A percentile compares a stretch with the other conserved stretches of the same genome.
Evolutionary conservation across 306 rosid genomes (phyloP).

Genomic region (Prunus davidiana): DNA sequence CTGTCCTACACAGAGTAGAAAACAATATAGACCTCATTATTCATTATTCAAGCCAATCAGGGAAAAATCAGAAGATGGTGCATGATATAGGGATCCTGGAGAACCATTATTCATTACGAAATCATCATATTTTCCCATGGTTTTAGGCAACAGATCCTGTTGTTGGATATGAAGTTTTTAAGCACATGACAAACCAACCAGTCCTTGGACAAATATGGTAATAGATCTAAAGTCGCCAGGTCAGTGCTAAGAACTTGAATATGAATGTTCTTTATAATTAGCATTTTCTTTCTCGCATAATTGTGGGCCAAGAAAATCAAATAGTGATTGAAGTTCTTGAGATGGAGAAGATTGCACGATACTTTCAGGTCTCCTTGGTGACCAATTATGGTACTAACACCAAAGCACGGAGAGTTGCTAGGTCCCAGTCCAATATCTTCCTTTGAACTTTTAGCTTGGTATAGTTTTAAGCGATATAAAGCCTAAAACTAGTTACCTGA

Average conservation of each 20-base stretch:
- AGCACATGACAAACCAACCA: too few species aligned
- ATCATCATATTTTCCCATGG: neutral
- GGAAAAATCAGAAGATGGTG: slow-evolving; percentile 14
- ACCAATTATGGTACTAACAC: neutral
- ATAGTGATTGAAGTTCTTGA: neutral
- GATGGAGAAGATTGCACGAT: neutral
- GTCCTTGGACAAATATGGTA: neutral
- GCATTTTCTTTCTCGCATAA: neutral
- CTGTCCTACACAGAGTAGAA: slow-evolving; percentile 82
- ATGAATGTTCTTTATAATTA: neutral
- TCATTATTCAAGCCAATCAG: slow-evolving; percentile 42
- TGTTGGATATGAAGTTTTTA: neutral
- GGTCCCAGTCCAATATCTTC: slow-evolving; percentile 7
- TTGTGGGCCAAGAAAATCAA: neutral
- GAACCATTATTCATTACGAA: neutral
- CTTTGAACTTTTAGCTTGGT: slow-evolving; percentile 10
- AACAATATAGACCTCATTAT: slow-evolving; percentile 41
- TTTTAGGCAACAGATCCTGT: neutral
- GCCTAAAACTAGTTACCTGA: slow-evolving; percentile 49
- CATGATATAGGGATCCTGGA: slow-evolving; percentile 11
- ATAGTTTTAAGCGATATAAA: slow-evolving; percentile 7
- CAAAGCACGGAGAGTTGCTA: neutral
- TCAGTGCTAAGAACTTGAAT: slow-evolving; percentile 1
- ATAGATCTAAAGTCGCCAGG: neutral
- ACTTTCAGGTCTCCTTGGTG: neutral